phyloP scores from a whole-genome alignment of 371 early-diverging fungal genomes.

The Actinomucor elegans region DNA sequence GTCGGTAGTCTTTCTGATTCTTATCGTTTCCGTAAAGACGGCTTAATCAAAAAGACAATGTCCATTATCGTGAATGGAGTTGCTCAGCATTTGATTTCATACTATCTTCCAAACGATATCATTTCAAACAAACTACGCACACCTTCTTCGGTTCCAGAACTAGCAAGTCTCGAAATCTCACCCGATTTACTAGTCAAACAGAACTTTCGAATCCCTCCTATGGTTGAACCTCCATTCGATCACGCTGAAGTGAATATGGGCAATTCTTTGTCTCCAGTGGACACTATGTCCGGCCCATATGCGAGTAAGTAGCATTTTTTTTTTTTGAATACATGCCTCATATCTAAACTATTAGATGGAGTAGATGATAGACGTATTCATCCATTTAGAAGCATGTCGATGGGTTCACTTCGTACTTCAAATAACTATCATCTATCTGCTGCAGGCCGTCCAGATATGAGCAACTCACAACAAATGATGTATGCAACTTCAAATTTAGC shows the following conservation, averaged over 20 bases:
- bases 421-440: slow-evolving; percentile 16
- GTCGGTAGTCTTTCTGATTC: slow-evolving; percentile 65
- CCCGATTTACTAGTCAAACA: slow-evolving; percentile 61
- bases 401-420: slow-evolving; percentile 32
- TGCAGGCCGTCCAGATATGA: slow-evolving; percentile 40
- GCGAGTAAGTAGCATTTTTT: slow-evolving; percentile 11
- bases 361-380: slow-evolving; percentile 26
- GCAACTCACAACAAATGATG: slow-evolving; percentile 28
- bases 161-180: slow-evolving; percentile 58
- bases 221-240: slow-evolving; percentile 46
- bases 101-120: slow-evolving; percentile 79
- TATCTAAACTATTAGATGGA: too few relatives aligned
- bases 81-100: slow-evolving; percentile 83
- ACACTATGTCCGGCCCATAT: slow-evolving; percentile 18
- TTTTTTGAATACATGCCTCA: too few relatives aligned
- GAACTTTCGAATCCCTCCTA: slow-evolving; percentile 62
- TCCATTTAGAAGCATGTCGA: slow-evolving; percentile 44
- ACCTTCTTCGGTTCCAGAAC: slow-evolving; percentile 58
- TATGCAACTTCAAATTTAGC: slow-evolving; percentile 17
- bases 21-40: slow-evolving; percentile 76
- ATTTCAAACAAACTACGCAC: slow-evolving; percentile 55
- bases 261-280: slow-evolving; percentile 14
- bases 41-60: slow-evolving; percentile 87
- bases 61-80: slow-evolving; percentile 78
- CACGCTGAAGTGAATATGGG: slow-evolving; percentile 19